These are phyloP conservation scores for Kandelia obovata DNA, from an alignment of 345 rosid species.

Conservation along the genomic window DNA sequence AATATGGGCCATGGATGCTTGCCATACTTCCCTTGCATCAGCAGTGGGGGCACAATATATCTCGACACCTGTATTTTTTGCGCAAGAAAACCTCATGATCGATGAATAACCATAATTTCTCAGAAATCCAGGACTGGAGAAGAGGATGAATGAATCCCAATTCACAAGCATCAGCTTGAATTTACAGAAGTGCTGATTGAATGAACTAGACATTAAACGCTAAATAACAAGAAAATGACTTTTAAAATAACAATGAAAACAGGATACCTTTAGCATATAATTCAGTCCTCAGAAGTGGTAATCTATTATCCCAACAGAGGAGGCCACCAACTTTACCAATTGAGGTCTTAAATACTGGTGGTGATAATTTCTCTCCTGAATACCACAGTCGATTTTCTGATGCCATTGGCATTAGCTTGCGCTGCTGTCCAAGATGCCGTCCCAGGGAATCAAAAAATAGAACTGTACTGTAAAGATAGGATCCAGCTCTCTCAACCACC, in stretches of 20 bases:
- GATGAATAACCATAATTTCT: neutral
- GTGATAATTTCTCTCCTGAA: constrained; percentile 13
- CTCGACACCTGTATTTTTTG: constrained; percentile 18
- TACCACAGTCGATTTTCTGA: constrained; percentile 19
- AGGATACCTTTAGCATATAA: constrained; percentile 23
- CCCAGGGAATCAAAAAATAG: constrained; percentile 25
- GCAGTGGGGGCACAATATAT: constrained; percentile 28
- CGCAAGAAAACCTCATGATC: neutral
- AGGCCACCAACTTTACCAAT: constrained; percentile 25
- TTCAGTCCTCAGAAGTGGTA: constrained; percentile 19
- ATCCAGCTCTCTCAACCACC: constrained; percentile 22
- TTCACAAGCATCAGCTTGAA: too few species aligned
- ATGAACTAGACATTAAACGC: neutral
- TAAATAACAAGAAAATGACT: neutral
- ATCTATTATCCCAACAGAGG: constrained; percentile 23
- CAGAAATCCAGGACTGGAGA: neutral
- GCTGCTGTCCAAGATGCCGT: constrained; percentile 13
- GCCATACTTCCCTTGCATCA: constrained; percentile 19
- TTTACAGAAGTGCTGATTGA: too few species aligned
- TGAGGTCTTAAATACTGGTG: constrained; percentile 14
- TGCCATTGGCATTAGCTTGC: constrained; percentile 19
- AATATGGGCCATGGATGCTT: constrained; percentile 20
- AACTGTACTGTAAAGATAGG: constrained; percentile 17
- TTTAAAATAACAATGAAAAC: neutral
- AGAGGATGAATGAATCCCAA: neutral